phyloP scores from a whole-genome alignment of 2,329 filamentous ascomycete species.

The Mycosphaerelloides madeirae region DNA sequence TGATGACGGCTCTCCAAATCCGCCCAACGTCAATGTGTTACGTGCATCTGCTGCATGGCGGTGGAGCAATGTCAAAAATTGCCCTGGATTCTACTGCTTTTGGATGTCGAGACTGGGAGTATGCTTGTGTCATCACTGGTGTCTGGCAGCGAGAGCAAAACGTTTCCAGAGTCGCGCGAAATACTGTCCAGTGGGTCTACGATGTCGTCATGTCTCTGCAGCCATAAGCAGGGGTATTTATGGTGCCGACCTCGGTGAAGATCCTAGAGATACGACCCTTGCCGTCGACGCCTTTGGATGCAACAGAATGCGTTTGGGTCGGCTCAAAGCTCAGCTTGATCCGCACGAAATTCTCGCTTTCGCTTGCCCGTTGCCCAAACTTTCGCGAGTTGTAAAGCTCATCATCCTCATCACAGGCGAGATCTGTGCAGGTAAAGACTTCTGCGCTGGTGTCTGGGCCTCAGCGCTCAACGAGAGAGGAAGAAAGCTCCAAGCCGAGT shows the following conservation, averaged over 20 bases:
- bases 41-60: slow-evolving; percentile 59
- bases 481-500: slow-evolving; percentile 36
- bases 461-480: slow-evolving; percentile 31
- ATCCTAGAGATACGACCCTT: slow-evolving; percentile 52
- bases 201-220: slow-evolving; percentile 45
- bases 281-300: slow-evolving; percentile 54
- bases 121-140: slow-evolving; percentile 60
- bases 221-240: slow-evolving; percentile 52
- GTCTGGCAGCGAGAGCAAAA: slow-evolving; percentile 56
- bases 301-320: slow-evolving; percentile 48
- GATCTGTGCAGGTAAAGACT: slow-evolving; percentile 56
- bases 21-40: slow-evolving; percentile 55
- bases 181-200: slow-evolving; percentile 54
- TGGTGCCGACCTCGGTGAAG: slow-evolving; percentile 58
- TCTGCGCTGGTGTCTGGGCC: slow-evolving; percentile 51
- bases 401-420: slow-evolving; percentile 56
- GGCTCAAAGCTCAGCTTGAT: slow-evolving; percentile 49
- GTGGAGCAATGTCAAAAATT: slow-evolving; percentile 48
- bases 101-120: slow-evolving; percentile 60
- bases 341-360: slow-evolving; percentile 40
- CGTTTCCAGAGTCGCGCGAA: slow-evolving; percentile 37
- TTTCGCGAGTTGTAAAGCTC: slow-evolving; percentile 39
- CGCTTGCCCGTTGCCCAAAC: slow-evolving; percentile 50
- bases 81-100: slow-evolving; percentile 51
- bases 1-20: slow-evolving; percentile 45